These are phyloP conservation scores for Zopfia rhizophila DNA, from an alignment of 2,329 filamentous ascomycete genomes.

Conservation along the genomic window DNA sequence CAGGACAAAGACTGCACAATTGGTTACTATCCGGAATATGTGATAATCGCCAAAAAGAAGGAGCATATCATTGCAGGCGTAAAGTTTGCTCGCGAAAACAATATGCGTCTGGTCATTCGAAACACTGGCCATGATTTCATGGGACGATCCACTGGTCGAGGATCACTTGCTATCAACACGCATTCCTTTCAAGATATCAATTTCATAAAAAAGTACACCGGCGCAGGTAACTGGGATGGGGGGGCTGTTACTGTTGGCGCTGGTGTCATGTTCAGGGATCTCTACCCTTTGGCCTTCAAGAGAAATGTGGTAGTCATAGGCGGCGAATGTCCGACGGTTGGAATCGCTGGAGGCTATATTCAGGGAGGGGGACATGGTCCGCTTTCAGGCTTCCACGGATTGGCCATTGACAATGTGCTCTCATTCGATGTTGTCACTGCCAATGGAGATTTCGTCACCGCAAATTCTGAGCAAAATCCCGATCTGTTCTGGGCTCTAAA, in stretches of 20 bases:
- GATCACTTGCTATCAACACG: conserved; percentile 27
- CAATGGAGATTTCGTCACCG: conserved; percentile 39
- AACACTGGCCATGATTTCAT: conserved; percentile 29
- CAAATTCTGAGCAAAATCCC: conserved; percentile 29
- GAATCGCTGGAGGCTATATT: conserved; percentile 44
- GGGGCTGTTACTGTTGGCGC: conserved; percentile 24
- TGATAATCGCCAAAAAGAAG: conserved; percentile 20
- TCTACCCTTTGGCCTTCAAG: conserved; percentile 7
- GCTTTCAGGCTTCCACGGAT: conserved; percentile 35
- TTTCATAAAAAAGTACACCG: conserved; percentile 21
- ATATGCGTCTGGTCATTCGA: conserved; percentile 20
- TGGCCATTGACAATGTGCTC: conserved; percentile 42
- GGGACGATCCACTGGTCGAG: conserved; percentile 25
- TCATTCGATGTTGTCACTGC: conserved; percentile 48
- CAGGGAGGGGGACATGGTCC: conserved; percentile 51
- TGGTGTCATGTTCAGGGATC: conserved; percentile 13
- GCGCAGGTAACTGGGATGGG: conserved; percentile 20
- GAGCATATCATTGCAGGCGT: conserved; percentile 22
- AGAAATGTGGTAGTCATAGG: conserved; percentile 20
- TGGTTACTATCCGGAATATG: conserved; percentile 20
- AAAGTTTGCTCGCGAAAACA: conserved; percentile 21
- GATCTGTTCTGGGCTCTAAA: conserved; percentile 43
- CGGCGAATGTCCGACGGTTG: conserved; percentile 34
- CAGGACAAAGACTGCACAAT: conserved; percentile 13
- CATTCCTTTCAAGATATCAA: conserved; percentile 24